These are phyloP conservation scores for Alternaria tenuissima DNA, from an alignment of 2,329 filamentous ascomycete species.

Conservation along the genomic window DNA sequence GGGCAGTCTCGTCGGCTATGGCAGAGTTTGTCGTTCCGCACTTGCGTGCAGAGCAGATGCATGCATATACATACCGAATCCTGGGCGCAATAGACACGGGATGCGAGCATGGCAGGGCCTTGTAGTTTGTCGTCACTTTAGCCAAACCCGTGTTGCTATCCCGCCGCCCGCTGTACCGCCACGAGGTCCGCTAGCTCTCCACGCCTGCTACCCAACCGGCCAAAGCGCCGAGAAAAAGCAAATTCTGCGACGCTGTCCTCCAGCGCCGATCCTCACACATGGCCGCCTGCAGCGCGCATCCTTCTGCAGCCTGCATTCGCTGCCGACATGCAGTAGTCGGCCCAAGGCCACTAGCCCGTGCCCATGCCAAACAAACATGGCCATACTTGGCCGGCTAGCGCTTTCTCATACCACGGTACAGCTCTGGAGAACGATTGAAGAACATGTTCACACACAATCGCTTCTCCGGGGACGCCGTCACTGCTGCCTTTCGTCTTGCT, in stretches of 20 bases:
- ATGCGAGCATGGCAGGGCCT: constrained; percentile 11
- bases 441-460: not conserved
- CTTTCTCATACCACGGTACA: not conserved
- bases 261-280: constrained; percentile 18
- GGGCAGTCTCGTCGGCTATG: not conserved
- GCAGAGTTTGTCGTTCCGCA: constrained; percentile 9
- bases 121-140: constrained; percentile 23
- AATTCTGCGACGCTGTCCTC: constrained; percentile 3
- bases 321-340: constrained; percentile 12
- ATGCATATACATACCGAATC: constrained; percentile 8
- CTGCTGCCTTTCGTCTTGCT: not conserved
- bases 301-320: constrained; percentile 7
- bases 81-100: constrained; percentile 16
- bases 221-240: constrained; percentile 26
- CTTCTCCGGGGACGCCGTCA: not conserved
- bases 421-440: not conserved
- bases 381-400: constrained; percentile 5
- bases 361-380: constrained; percentile 6
- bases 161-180: constrained; percentile 38
- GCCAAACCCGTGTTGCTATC: constrained; percentile 25
- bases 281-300: constrained; percentile 17
- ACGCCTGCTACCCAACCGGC: constrained; percentile 33
- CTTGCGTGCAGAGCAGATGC: constrained; percentile 13
- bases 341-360: not conserved
- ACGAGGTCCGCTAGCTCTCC: constrained; percentile 33